Percentiles rank a stretch among this genome's conserved stretches.
phyloP scores from a whole-genome alignment of 176 grass and related monocot species.

The Microstegium vimineum region DNA sequence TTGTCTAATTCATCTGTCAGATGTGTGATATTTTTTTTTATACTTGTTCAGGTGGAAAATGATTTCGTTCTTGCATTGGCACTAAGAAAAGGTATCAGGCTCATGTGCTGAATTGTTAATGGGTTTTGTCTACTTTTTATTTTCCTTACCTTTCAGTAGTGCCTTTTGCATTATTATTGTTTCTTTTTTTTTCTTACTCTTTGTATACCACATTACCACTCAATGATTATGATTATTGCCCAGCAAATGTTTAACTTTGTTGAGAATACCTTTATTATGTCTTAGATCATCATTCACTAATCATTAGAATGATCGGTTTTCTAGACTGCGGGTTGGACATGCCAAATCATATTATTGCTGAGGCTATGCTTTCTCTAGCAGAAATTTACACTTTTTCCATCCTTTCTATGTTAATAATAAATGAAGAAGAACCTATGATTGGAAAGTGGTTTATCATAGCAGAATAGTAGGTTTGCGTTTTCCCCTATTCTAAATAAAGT shows the following conservation, averaged over 20 bases:
- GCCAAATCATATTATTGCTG: background rate
- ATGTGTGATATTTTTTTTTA: background rate
- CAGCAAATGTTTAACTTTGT: background rate
- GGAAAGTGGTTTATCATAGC: background rate
- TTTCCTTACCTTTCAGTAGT: background rate
- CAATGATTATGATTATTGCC: background rate
- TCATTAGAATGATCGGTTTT: background rate
- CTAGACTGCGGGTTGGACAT: background rate
- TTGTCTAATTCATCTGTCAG: background rate
- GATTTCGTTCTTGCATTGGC: conserved; percentile 63
- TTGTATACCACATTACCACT: background rate
- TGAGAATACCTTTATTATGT: background rate
- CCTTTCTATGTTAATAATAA: background rate
- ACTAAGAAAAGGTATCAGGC: conserved; percentile 51
- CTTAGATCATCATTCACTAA: background rate
- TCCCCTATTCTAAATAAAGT: background rate
- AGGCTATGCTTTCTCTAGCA: background rate
- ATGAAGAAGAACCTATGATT: background rate
- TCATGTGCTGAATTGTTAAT: background rate
- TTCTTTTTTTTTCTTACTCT: background rate
- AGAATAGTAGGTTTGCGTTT: background rate
- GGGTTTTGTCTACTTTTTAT: background rate
- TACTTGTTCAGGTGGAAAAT: conserved; percentile 65
- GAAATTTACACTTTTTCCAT: background rate
- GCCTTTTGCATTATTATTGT: background rate